Evolutionary conservation across 1,284 basidiomycete species (phyloP), one percentile per base, ranked within the genome.

Genomic region (Malassezia japonica): DNA sequence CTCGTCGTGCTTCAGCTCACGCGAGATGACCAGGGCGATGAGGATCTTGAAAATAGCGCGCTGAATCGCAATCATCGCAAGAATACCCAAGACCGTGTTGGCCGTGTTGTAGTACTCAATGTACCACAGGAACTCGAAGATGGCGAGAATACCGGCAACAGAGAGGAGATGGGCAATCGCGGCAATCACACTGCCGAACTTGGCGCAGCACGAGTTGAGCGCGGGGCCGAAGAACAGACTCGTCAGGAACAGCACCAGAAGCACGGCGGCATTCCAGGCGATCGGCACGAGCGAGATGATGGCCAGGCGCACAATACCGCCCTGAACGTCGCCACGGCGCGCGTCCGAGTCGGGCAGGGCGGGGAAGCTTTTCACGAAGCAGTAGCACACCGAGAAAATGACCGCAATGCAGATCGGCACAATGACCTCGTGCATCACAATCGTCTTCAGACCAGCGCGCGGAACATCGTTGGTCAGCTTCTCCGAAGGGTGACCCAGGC

Each of bases 281-380:
- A 98, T 84, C 1, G 92, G 94, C 6, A 92, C 92, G 16, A 98
- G 76, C 9, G 92, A 82, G 62, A 98, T 85, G 67, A 98, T 82
- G 24, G 87, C 87, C 56, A 98, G 88, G 41, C 92, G 87, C 51
- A 95, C 81, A 57, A 98, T 79, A 59, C 85, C 87, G 49, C 86
- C 80, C 60, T 75, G 63, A 15, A 21, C 32, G 2, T 52, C 44
- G 32, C 47, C 37, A 34, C 33, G 33, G 36, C 74, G 64, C 46
- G 75, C 76, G 74, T 53, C 48, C 74, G 82, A 82, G 84, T 20
- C 29, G 7, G 28, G 25, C 2, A 42, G 36, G 5, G 46, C 40
- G 5, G 66, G 61, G 63, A 72, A 69, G 51, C 59, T 62, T 64
- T 72, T 72, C 64, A 71, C 68, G 44, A 71, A 72, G 51, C 65